Base-by-base conservation (phyloP, 768 basidiomycete genomes). In the Candolleomyces eurysporus region DNA sequence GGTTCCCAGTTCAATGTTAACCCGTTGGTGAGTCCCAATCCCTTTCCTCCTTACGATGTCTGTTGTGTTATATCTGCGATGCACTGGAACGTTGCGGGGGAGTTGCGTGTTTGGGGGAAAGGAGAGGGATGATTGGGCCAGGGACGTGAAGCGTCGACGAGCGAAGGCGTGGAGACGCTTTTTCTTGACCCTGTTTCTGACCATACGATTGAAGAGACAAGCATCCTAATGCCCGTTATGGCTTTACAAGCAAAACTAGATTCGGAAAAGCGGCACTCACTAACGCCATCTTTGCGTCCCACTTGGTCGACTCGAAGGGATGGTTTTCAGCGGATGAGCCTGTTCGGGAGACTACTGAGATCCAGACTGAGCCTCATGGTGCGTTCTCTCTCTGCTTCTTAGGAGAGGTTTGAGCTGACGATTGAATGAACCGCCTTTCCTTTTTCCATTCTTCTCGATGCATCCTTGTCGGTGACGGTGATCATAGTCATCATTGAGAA, bases 1-100 rank as follows among this genome's bases (percentile, higher is more conserved):
- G 96, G 96, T 63, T 98, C 98, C 84, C 94, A 98, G 82, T 98
- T 98, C 86, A 98, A 98, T 71, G 91, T 97, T 62, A 98, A 98
- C 72, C 91, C 64, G 96, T 90, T 68, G 96, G 96, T 96, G 66
- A 69, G 90, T 84, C 55, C 50, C 52, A 36, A 43, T 43, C 51
- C 65, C 50, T 50, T 42, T 43, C 48, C 60, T 21, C 45, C 19
- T 52, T 22, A 9, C 26, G 58, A 54, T 17, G 31, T 42, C 53
- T 19, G 6, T 42, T 45, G 48, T 19, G 43, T 11, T 58, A 36
- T 26, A 1, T 7, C 11, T 36, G 11, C 36, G 8, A 36, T 36
- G 36, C 3, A 11, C 1, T 36, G 36, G 36, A 36, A 36, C 11
- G 36, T 6, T 36, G 36, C 36, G 26, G 36, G 36, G 36, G 36